Percentiles rank a stretch among this genome's conserved stretches.
These are phyloP conservation scores for Dissophora globulifera DNA, from an alignment of 192 early-diverging fungal species.

Conservation along the genomic window DNA sequence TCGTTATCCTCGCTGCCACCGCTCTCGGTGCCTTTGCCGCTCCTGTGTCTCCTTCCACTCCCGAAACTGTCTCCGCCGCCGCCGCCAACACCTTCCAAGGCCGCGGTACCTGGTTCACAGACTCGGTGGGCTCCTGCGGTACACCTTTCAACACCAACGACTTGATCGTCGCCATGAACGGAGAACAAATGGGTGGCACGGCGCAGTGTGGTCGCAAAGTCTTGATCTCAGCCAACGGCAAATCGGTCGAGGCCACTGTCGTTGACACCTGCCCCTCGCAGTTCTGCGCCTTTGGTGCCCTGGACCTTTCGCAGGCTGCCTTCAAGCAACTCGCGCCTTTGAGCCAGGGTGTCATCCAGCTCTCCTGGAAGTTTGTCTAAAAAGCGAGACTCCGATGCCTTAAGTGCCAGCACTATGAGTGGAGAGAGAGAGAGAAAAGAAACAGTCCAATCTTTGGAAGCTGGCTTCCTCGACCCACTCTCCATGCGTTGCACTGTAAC, in stretches of 20 bases:
- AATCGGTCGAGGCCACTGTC: constrained; percentile 40
- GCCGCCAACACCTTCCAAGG: constrained; percentile 23
- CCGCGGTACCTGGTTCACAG: constrained; percentile 57
- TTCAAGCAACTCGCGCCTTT: constrained; percentile 49
- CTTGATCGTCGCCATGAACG: constrained; percentile 59
- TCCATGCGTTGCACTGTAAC: too few relatives aligned
- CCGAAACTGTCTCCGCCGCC: constrained; percentile 5
- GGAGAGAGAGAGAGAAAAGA: too few relatives aligned
- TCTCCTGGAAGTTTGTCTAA: constrained; percentile 48
- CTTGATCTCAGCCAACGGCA: constrained; percentile 33
- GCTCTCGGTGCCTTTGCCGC: constrained; percentile 33
- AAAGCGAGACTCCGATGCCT: not conserved
- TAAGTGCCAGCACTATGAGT: too few relatives aligned
- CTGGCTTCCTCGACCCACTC: too few relatives aligned
- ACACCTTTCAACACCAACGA: constrained; percentile 47
- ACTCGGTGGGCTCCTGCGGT: constrained; percentile 52
- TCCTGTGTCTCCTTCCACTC: constrained; percentile 6
- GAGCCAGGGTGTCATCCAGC: constrained; percentile 40
- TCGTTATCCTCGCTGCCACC: constrained; percentile 31
- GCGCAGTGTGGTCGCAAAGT: constrained; percentile 53
- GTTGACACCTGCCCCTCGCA: constrained; percentile 58
- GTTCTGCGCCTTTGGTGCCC: constrained; percentile 37
- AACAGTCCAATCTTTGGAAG: too few relatives aligned
- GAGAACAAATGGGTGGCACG: constrained; percentile 44
- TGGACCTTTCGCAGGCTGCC: constrained; percentile 53